A percentile compares a stretch with the other conserved stretches of the same genome.
These are phyloP conservation scores for Neolentinus lepideus DNA, from an alignment of 1,284 basidiomycete species.

Conservation along the genomic window DNA sequence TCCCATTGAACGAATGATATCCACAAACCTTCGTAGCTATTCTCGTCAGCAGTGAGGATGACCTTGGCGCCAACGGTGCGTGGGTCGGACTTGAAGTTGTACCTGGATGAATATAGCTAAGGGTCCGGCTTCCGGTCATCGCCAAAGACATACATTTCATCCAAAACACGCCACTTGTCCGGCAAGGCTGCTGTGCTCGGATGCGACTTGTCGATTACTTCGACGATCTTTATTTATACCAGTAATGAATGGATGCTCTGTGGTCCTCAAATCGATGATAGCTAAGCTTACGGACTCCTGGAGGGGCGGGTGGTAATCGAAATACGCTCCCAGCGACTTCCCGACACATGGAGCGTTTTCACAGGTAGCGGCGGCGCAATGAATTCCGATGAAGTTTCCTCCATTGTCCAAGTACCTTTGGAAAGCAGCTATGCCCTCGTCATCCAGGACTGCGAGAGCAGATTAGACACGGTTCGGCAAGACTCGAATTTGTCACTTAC, in stretches of 20 bases:
- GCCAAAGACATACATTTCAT: background rate
- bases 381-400: slow-evolving; percentile 66
- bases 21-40: slow-evolving; percentile 47
- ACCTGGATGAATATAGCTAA: slow-evolving; percentile 35
- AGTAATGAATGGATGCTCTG: background rate
- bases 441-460: slow-evolving; percentile 46
- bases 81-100: slow-evolving; percentile 77
- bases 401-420: slow-evolving; percentile 61
- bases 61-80: slow-evolving; percentile 58
- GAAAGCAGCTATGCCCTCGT: slow-evolving; percentile 51
- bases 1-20: background rate
- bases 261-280: background rate
- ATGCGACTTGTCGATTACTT: background rate
- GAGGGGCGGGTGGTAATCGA: slow-evolving; percentile 1
- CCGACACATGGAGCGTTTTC: slow-evolving; percentile 61
- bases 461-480: background rate
- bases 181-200: background rate
- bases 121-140: background rate
- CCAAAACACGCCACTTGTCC: background rate
- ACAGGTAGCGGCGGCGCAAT: slow-evolving; percentile 64
- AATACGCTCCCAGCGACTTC: slow-evolving; percentile 32
- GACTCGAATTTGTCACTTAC: slow-evolving; percentile 23
- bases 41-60: slow-evolving; percentile 62
- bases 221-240: background rate
- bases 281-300: background rate